Evolutionary conservation across 495 filamentous ascomycete species (phyloP), one percentile per base, ranked within the genome.

Genomic region (Lasiosphaeris hirsuta): DNA sequence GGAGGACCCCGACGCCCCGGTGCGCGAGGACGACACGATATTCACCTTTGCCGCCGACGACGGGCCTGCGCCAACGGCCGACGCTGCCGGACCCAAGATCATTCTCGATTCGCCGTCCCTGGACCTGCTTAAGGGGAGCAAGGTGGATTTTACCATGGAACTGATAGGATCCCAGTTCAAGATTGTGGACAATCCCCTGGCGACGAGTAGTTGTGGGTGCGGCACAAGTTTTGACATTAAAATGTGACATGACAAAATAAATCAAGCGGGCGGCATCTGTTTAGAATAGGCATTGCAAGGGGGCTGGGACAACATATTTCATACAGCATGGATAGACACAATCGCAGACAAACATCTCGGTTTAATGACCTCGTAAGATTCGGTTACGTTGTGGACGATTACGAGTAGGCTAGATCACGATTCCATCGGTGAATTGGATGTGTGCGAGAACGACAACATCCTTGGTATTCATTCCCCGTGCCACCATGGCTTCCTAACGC

Each of bases 151-250:
- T 73, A 96, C 91, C 0, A 94, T 90, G 80, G 94, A 97, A 77
- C 71, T 98, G 71, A 98, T 98, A 72, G 94, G 95, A 35, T 96
- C 90, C 59, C 92, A 97, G 75, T 98, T 98, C 72, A 96, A 92
- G 80, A 90, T 97, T 67, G 87, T 92, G 51, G 90, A 92, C 64
- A 97, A 96, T 66, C 94, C 95, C 0, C 71, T 84, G 30, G 94
- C 95, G 9, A 89, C 85, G 40, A 96, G 92, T 74, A 96, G 89
- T 70, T 98, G 94, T 80, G 94, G 94, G 0, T 98, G 95, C 76
- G 94, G 94, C 18, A 96, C 94, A 14, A 97, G 94, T 69, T 98
- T 98, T 74, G 94, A 98, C 78, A 90, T 97, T 62, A 89, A 88
- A 68, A 61, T 76, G 37, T 86, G 39, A 51, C 2, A 5, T 33